A percentile compares a stretch with the other conserved stretches of the same genome.
phyloP scores from a whole-genome alignment of 2,329 filamentous ascomycete species.

The Orbilia javanica region DNA sequence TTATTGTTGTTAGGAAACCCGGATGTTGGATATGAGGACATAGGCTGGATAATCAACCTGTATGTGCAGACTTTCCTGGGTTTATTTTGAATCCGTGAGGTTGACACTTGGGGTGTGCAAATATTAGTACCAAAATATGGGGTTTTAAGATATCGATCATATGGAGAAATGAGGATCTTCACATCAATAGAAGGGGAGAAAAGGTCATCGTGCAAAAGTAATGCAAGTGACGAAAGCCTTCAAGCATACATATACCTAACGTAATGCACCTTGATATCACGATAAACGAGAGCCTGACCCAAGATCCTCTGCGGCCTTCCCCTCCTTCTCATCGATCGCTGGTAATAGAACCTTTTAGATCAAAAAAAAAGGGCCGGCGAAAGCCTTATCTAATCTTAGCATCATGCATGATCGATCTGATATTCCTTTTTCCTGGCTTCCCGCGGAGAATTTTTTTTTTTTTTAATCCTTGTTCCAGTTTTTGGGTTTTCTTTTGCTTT shows the following conservation, averaged over 20 bases:
- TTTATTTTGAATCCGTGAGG: neutral
- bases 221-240: conserved; percentile 13
- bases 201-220: conserved; percentile 1
- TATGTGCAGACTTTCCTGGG: neutral
- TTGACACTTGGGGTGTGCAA: neutral
- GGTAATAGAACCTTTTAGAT: conserved; percentile 1
- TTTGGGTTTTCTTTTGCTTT: conserved; percentile 5
- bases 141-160: neutral
- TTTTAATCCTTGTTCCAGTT: neutral
- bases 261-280: conserved; percentile 20
- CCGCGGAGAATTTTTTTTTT: conserved; percentile 22
- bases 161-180: neutral
- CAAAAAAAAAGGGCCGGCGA: neutral
- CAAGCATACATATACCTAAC: conserved; percentile 16
- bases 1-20: neutral
- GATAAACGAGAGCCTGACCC: conserved; percentile 16
- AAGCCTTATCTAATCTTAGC: conserved; percentile 26
- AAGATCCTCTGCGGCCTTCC: conserved; percentile 12
- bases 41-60: neutral
- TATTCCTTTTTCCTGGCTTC: conserved; percentile 23
- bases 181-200: conserved; percentile 1
- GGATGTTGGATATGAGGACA: neutral
- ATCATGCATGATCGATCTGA: conserved; percentile 17
- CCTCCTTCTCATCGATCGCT: neutral
- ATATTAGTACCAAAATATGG: neutral